Base-by-base conservation (phyloP, 129 eudicot species). In the Tanacetum coccineum region DNA sequence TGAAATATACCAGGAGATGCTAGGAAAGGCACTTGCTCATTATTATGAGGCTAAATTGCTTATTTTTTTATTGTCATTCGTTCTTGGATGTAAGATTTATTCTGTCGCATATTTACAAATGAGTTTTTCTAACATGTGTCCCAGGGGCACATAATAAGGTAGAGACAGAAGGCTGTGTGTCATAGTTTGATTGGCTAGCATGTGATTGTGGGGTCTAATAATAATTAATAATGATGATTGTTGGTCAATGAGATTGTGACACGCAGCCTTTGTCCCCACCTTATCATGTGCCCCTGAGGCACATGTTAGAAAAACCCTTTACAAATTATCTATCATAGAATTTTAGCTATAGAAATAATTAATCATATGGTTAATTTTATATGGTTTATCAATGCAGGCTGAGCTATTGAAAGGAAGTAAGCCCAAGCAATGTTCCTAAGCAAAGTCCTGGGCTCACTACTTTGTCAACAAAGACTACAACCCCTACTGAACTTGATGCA, bases 1-100 rank as follows among this genome's bases (percentile, higher is more conserved):
- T 48, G 96, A 92, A 66, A 85, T 88, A 51, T 92, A 92, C 68
- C 98, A 92, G 81, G 98, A 92, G 82, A 85, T 76, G 91, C 80
- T 92, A 80, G 88, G 76, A 21, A 92, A 85, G 79, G 98, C 95
- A 13, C 98, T 92, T 65, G 95, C 96, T 21, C 81, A 74, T 9
- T 80, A 83, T 73, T 92, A 79, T 65, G 91, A 85, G 21, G 98
- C 98, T 28, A 92, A 85, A 79, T 79, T 92, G 81, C 98, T 92
- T 64, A 80, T n/a, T 84, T 66, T 88, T 88, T 42, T 96, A 92
- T 70, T 76, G 87, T 75, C 78, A 80, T 62, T 81, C 83, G 0
- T 84, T 85, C 53, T 59, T 88, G 76, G 85, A 85, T 57, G 98
- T 92, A 92, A 85, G 98, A 59, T 52, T 45, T 58, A 62, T 19